Percentiles rank a stretch among this genome's conserved stretches.
These are phyloP conservation scores for Penicillium pancosmium DNA, from an alignment of 495 filamentous ascomycete species.

Conservation along the genomic window DNA sequence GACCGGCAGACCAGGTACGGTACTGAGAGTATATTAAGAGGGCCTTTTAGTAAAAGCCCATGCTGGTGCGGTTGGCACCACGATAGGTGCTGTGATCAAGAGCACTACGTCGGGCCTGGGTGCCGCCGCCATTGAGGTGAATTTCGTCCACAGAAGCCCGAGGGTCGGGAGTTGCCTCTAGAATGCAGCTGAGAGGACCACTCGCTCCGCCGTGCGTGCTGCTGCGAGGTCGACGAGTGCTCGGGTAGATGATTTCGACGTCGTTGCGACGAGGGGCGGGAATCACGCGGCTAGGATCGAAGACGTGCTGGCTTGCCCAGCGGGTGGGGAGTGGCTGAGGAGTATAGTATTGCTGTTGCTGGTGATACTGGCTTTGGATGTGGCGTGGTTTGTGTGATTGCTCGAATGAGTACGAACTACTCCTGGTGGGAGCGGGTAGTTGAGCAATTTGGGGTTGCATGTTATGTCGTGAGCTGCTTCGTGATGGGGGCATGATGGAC, in stretches of 20 bases:
- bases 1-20: constrained; percentile 25
- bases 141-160: constrained; percentile 33
- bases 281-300: constrained; percentile 26
- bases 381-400: constrained; percentile 29
- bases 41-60: constrained; percentile 25
- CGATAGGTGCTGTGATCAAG: constrained; percentile 38
- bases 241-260: constrained; percentile 40
- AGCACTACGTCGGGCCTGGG: constrained; percentile 18
- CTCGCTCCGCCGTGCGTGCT: constrained; percentile 33
- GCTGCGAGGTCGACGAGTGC: constrained; percentile 42
- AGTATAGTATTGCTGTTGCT: constrained; percentile 23
- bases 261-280: constrained; percentile 35
- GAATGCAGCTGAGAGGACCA: constrained; percentile 38
- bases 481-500: constrained; percentile 13
- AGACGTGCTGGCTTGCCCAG: constrained; percentile 22
- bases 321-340: constrained; percentile 18
- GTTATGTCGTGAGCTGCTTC: constrained; percentile 11
- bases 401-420: constrained; percentile 34
- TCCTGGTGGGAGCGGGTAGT: constrained; percentile 16
- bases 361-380: constrained; percentile 34
- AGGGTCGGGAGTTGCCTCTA: constrained; percentile 27
- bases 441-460: constrained; percentile 1
- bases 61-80: constrained; percentile 39
- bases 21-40: neutral
- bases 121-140: neutral